Conservation (phyloP, 2,329 filamentous ascomycete genomes). For the Anthostomella pinea region DNA sequence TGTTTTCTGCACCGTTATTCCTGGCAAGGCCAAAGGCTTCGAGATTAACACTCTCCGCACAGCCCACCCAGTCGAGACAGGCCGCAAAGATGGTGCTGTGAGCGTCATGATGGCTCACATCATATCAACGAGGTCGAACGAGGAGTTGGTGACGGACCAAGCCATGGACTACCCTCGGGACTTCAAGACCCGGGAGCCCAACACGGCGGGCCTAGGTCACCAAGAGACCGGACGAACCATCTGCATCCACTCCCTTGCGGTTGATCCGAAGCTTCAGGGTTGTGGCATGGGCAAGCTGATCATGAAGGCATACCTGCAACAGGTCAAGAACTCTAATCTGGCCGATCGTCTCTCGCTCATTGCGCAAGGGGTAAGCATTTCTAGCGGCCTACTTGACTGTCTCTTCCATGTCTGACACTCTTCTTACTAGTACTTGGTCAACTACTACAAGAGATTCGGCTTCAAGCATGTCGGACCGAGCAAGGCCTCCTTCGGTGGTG, state of each 20-base stretch:
- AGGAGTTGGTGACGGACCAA: slow-evolving; percentile 64
- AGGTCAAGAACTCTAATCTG: slow-evolving; percentile 67
- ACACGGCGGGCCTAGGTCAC: slow-evolving; percentile 63
- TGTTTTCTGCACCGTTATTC: slow-evolving; percentile 67
- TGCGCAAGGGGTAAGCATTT: slow-evolving; percentile 67
- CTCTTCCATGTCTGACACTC: slow-evolving; percentile 1
- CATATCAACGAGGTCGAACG: slow-evolving; percentile 68
- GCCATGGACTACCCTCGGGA: slow-evolving; percentile 72
- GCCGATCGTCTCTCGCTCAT: slow-evolving; percentile 74
- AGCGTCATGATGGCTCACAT: slow-evolving; percentile 74
- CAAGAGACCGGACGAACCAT: slow-evolving; percentile 71
- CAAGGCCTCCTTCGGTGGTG: slow-evolving; percentile 69
- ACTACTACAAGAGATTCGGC: slow-evolving; percentile 74
- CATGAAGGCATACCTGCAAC: slow-evolving; percentile 73
- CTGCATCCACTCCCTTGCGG: slow-evolving; percentile 77
- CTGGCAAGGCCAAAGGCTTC: slow-evolving; percentile 45
- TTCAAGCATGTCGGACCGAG: slow-evolving; percentile 70
- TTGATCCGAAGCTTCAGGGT: slow-evolving; percentile 71
- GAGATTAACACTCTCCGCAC: slow-evolving; percentile 51
- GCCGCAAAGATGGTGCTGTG: slow-evolving; percentile 51
- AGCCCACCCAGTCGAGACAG: slow-evolving; percentile 58
- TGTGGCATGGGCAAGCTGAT: slow-evolving; percentile 72
- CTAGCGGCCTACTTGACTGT: slow-evolving; percentile 13
- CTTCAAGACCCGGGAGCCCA: slow-evolving; percentile 54
- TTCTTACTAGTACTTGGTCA: slow-evolving; percentile 59